Percentiles rank a stretch among this genome's conserved stretches.
These are phyloP conservation scores for Pulveroboletus sp. DNA, from an alignment of 768 basidiomycete genomes.

Conservation along the genomic window DNA sequence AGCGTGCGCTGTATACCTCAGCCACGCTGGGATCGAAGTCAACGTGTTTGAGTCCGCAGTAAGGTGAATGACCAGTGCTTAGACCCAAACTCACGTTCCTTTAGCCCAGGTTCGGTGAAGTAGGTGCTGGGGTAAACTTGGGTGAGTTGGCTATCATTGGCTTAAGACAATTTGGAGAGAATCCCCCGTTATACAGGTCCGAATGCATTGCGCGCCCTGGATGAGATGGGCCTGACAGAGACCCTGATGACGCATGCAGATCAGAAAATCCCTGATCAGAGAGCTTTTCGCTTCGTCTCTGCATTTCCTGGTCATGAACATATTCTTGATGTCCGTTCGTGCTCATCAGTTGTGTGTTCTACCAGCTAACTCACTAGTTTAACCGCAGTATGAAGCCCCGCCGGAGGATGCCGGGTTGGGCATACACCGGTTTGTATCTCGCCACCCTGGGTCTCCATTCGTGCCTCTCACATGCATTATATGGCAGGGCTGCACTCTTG, in stretches of 20 bases:
- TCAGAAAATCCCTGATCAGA: conserved; percentile 26
- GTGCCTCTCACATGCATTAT: not conserved
- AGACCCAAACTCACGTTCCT: not conserved
- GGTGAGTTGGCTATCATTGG: conserved; percentile 27
- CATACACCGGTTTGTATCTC: conserved; percentile 38
- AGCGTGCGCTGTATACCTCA: conserved; percentile 42
- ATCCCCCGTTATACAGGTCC: conserved; percentile 33
- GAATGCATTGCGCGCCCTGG: conserved; percentile 44
- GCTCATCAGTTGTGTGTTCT: not conserved
- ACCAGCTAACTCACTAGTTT: not conserved
- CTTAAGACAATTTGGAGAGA: not conserved
- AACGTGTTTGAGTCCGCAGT: conserved; percentile 54
- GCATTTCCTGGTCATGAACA: conserved; percentile 39
- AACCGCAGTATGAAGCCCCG: conserved; percentile 29
- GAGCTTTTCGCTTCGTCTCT: conserved; percentile 39
- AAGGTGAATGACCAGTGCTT: not conserved
- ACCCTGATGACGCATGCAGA: conserved; percentile 37
- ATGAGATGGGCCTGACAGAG: conserved; percentile 41
- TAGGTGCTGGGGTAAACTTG: conserved; percentile 52
- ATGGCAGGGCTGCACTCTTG: conserved; percentile 44
- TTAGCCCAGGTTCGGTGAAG: conserved; percentile 45
- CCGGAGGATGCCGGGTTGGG: conserved; percentile 38
- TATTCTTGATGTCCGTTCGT: conserved; percentile 38
- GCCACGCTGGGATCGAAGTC: conserved; percentile 39
- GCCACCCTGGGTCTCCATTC: not conserved